Evolutionary conservation across 2,329 filamentous ascomycete species (phyloP), one percentile per base, ranked within the genome.

Genomic region (Paraphoma chrysanthemicola): DNA sequence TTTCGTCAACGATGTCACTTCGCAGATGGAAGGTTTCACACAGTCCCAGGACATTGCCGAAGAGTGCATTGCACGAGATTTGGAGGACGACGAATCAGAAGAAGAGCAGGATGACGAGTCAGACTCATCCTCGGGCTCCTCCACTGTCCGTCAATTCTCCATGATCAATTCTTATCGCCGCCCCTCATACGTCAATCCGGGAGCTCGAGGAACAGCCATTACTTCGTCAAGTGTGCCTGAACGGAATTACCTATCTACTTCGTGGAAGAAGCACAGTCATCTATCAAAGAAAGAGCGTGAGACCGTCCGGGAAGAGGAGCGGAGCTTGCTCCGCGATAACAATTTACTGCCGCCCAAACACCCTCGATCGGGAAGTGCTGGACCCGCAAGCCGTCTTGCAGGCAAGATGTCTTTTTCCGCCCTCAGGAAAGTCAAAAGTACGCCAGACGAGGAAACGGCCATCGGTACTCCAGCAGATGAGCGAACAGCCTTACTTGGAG

Each of bases 151-250:
- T 62, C 77, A 80, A 46, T 76, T 68, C 54, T 74, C 86, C 14
- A 82, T 90, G 78, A 81, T 83, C 16, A 83, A 85, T 36, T 86
- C 86, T 31, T 97, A 95, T 78, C 87, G 90, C 53, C 86, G 92
- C 44, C 91, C 92, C 1, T 90, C 88, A 64, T 90, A 89, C 70
- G 88, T 95, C 43, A 88, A 89, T 30, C 90, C 89, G 11, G 88
- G 89, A 23, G 84, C 87, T 1, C 83, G 92, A 51, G 88, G 90
- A 3, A 85, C 89, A 4, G 82, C 96, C 56, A 84, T 91, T 28
- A 86, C 87, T 83, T 57, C 90, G 82, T 76, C 87, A 30, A 79
- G 76, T 60, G 79, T 72, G 74, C 79, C 51, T 73, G 80, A 81
- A 11, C 76, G 67, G 2, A 58, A 47, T 9, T 51, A 63, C 14